Percentiles rank a stretch among this genome's conserved stretches.
phyloP scores from a whole-genome alignment of 441 rosid genomes.

The Codiaeum variegatum region DNA sequence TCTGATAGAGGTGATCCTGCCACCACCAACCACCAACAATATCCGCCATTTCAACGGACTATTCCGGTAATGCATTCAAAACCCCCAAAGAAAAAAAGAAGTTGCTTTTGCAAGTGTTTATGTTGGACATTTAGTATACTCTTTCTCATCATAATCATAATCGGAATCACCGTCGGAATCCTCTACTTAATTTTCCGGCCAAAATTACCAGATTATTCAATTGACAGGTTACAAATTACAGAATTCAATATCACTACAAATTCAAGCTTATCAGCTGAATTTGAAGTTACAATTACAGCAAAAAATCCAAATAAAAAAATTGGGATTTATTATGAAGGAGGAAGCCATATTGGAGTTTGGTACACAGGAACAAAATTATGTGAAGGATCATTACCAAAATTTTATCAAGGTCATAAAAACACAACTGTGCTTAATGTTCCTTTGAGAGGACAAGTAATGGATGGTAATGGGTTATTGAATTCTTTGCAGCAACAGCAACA shows the following conservation, averaged over 20 bases:
- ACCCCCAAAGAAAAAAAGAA: slow-evolving; percentile 51
- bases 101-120: slow-evolving; percentile 56
- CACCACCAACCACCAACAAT: not conserved
- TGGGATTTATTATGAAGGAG: slow-evolving; percentile 76
- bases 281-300: slow-evolving; percentile 62
- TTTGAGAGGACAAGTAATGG: slow-evolving; percentile 50
- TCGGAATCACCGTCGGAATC: slow-evolving; percentile 49
- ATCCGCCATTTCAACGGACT: slow-evolving; percentile 38
- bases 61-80: slow-evolving; percentile 37
- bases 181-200: slow-evolving; percentile 76
- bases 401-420: slow-evolving; percentile 86
- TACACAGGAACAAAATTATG: slow-evolving; percentile 48
- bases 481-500: slow-evolving; percentile 33
- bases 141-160: slow-evolving; percentile 39
- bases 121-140: slow-evolving; percentile 62
- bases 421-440: slow-evolving; percentile 59
- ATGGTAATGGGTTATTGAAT: slow-evolving; percentile 41
- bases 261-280: slow-evolving; percentile 49
- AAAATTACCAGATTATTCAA: slow-evolving; percentile 66
- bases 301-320: slow-evolving; percentile 70
- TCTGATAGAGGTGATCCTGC: slow-evolving; percentile 40
- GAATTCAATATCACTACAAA: slow-evolving; percentile 39
- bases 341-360: slow-evolving; percentile 62
- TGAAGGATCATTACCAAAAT: slow-evolving; percentile 74
- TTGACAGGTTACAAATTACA: slow-evolving; percentile 55